Evolutionary conservation across 2,329 filamentous ascomycete genomes (phyloP).

Genomic region (Sclerotinia spermophila): DNA sequence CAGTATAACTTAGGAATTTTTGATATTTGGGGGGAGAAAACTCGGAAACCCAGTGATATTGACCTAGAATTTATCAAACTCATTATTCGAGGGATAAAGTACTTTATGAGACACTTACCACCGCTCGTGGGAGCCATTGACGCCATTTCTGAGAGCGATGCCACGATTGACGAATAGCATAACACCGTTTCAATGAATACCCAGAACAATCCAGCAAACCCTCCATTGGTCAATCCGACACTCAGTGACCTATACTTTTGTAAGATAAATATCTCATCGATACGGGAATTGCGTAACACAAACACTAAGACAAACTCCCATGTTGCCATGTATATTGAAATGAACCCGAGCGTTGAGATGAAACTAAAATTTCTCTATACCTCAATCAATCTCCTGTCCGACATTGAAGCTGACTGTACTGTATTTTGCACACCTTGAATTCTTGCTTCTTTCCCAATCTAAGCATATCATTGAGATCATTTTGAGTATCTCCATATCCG

Average conservation of each 20-base stretch:
- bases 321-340: conserved; percentile 43
- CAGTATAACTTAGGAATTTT: conserved; percentile 52
- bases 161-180: conserved; percentile 33
- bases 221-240: conserved; percentile 34
- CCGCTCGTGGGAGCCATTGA: conserved; percentile 31
- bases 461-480: conserved; percentile 38
- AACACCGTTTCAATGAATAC: conserved; percentile 38
- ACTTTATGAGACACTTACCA: conserved; percentile 14
- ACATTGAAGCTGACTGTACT: background rate
- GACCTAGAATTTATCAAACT: conserved; percentile 45
- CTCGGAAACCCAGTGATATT: conserved; percentile 57
- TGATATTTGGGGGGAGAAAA: conserved; percentile 48
- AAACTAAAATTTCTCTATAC: conserved; percentile 42
- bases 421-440: conserved; percentile 27
- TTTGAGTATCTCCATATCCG: conserved; percentile 30
- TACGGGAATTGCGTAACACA: conserved; percentile 9
- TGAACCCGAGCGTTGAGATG: conserved; percentile 43
- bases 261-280: background rate
- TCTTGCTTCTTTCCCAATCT: conserved; percentile 36
- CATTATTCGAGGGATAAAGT: background rate
- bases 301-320: conserved; percentile 44
- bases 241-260: conserved; percentile 29
- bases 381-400: background rate
- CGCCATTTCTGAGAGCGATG: conserved; percentile 33
- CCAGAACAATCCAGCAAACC: conserved; percentile 41